Evolutionary conservation across 2,329 filamentous ascomycete species (phyloP), one percentile per base, ranked within the genome.

Genomic region (Penicillium sp.): DNA sequence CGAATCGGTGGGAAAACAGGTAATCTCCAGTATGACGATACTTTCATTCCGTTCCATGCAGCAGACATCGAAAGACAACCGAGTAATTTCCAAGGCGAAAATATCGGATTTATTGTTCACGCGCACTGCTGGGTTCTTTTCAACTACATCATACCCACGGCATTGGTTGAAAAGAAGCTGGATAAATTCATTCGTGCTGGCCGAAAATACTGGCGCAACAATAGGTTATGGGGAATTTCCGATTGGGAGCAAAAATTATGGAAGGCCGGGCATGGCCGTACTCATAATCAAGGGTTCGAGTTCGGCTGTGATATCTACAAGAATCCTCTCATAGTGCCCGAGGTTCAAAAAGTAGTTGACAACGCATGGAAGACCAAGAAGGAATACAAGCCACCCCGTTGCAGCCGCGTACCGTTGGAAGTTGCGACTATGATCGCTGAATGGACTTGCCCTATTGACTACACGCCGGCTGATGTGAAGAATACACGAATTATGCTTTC

Each of bases 101-200:
- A 23, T 23, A 35, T 54, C 23, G 54, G 54, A n/a, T 56, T 40
- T 21, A 8, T 54, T 23, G 35, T 56, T 6, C 56, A 59, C 46
- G 50, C 50, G n/a, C 50, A 58, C 44, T 58, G 56, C 38, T 58
- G 56, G 53, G 42, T 23, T 7, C 25, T 58, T n/a, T 21, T 56
- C 27, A 16, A 40, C 18, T 38, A n/a, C 23, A 38, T 46, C 4
- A 29, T 50, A 31, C 18, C 23, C 46, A 44, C 31, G 8, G 45
- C 8, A 21, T 32, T 25, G 25, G 40, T 13, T 21, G 41, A 44
- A 29, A 44, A 3, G 2, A 8, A 44, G 1, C 3, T 58, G 7
- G 31, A 15, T 8, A 54, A 37, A 25, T 39, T 58, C 6, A 31
- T 56, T 16, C 18, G 23, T 29, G 29, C 23, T 42, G 46, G 15